Conservation (phyloP, 2,329 filamentous ascomycete genomes). For the Aspergillus amoenus region DNA sequence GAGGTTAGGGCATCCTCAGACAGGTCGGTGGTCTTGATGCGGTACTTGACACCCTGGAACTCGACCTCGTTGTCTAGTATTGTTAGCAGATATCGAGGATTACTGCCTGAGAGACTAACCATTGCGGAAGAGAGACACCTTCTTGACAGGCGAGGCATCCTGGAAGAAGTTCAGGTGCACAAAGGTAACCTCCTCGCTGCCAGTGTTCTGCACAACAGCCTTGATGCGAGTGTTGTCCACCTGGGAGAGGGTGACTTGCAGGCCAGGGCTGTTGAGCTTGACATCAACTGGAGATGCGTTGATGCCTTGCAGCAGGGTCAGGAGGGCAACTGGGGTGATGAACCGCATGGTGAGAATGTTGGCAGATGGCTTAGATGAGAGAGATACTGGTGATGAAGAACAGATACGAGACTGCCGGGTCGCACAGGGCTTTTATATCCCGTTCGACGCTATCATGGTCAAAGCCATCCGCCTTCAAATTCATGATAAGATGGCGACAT, state of each 20-base stretch:
- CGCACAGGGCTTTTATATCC: not conserved
- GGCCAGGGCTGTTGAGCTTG: slow-evolving; percentile 14
- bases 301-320: slow-evolving; percentile 22
- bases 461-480: not conserved
- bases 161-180: slow-evolving; percentile 39
- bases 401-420: not conserved
- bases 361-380: not conserved
- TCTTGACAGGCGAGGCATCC: slow-evolving; percentile 35
- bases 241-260: slow-evolving; percentile 34
- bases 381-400: not conserved
- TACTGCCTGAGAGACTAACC: slow-evolving; percentile 18
- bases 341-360: slow-evolving; percentile 22
- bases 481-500: not conserved
- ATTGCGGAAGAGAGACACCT: slow-evolving; percentile 34
- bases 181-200: slow-evolving; percentile 32
- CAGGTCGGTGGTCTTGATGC: slow-evolving; percentile 28
- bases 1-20: slow-evolving; percentile 29
- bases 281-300: slow-evolving; percentile 19
- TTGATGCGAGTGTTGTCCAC: slow-evolving; percentile 35
- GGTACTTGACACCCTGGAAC: slow-evolving; percentile 34
- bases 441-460: not conserved
- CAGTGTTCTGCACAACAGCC: slow-evolving; percentile 37
- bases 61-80: slow-evolving; percentile 26
- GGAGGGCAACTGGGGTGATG: slow-evolving; percentile 20
- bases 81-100: not conserved